phyloP scores from a whole-genome alignment of 2,329 filamentous ascomycete species.

The Ceratocystis eucalypticola region DNA sequence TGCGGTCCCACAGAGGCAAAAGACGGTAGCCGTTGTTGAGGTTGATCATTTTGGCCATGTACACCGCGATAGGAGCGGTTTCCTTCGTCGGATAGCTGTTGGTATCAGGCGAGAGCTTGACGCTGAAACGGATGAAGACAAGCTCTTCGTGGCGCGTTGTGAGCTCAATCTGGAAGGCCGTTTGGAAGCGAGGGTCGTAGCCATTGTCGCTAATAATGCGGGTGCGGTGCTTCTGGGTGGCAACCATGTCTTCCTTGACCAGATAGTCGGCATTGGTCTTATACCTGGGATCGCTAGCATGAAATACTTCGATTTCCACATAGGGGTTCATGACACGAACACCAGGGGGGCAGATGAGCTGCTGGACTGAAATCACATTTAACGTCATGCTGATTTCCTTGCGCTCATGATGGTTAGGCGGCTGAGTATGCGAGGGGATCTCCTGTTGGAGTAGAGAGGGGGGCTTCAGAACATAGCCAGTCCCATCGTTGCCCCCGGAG shows the following conservation, averaged over 20 bases:
- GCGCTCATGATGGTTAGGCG: constrained; percentile 51
- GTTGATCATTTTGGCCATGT: constrained; percentile 81
- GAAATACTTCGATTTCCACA: constrained; percentile 87
- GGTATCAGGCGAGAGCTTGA: constrained; percentile 73
- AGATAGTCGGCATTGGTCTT: constrained; percentile 61
- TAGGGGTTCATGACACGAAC: constrained; percentile 77
- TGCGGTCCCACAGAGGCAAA: constrained; percentile 72
- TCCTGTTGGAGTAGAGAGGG: constrained; percentile 64
- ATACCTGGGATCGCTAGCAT: constrained; percentile 85
- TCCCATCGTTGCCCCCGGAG: constrained; percentile 68
- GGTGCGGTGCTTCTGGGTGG: constrained; percentile 66
- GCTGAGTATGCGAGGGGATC: constrained; percentile 33
- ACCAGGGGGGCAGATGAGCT: constrained; percentile 68
- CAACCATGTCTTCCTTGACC: constrained; percentile 31
- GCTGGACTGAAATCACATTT: constrained; percentile 84
- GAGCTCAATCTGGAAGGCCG: constrained; percentile 63
- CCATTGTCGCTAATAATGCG: constrained; percentile 74
- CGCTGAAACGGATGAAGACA: constrained; percentile 84
- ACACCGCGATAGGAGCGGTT: constrained; percentile 60
- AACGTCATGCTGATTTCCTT: constrained; percentile 76
- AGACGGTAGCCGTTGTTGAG: constrained; percentile 88
- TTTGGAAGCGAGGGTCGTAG: constrained; percentile 81
- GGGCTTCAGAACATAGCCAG: constrained; percentile 90
- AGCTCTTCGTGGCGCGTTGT: constrained; percentile 91
- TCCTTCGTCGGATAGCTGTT: constrained; percentile 46